A percentile compares a stretch with the other conserved stretches of the same genome.
Conservation (phyloP, 2,329 filamentous ascomycete species). For the Cryphonectria japonica region DNA sequence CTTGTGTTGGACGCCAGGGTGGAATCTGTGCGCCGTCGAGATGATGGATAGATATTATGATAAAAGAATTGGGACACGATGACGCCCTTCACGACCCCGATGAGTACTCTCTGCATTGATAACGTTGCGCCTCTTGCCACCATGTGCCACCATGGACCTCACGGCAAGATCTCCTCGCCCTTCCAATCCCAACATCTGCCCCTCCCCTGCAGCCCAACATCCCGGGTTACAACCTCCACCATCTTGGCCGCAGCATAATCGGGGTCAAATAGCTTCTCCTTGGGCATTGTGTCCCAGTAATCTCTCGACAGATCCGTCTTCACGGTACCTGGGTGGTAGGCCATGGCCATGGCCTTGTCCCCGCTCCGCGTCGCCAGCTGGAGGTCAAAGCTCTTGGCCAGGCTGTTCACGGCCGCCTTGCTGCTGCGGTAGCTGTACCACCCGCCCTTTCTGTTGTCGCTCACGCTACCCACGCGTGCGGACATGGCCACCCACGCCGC, state of each 20-base stretch:
- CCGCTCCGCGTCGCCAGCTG: slow-evolving; percentile 61
- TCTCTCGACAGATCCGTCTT: slow-evolving; percentile 72
- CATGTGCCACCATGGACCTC: slow-evolving; percentile 29
- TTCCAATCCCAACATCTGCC: slow-evolving; percentile 73
- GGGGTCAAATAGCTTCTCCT: slow-evolving; percentile 66
- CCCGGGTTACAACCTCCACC: slow-evolving; percentile 57
- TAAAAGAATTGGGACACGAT: slow-evolving; percentile 8
- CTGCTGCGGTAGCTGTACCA: slow-evolving; percentile 83
- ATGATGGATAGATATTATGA: slow-evolving; percentile 24
- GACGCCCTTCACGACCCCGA: not conserved
- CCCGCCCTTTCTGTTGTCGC: slow-evolving; percentile 73
- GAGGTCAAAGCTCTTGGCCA: slow-evolving; percentile 73
- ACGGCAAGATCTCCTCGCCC: slow-evolving; percentile 65
- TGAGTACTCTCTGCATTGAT: not conserved
- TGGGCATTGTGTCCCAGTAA: slow-evolving; percentile 69
- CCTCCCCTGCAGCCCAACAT: slow-evolving; percentile 55
- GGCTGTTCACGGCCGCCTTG: slow-evolving; percentile 74
- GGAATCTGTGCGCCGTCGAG: not conserved
- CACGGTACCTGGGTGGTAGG: slow-evolving; percentile 81
- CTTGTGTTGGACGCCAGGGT: not conserved
- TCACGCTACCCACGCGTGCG: slow-evolving; percentile 74
- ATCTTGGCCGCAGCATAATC: slow-evolving; percentile 69
- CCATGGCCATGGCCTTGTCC: slow-evolving; percentile 67
- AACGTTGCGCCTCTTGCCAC: too few species aligned
- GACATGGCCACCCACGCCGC: slow-evolving; percentile 77